These are phyloP conservation scores for Volvox reticuliferus DNA, from an alignment of 139 green algal genomes.

Conservation along the genomic window DNA sequence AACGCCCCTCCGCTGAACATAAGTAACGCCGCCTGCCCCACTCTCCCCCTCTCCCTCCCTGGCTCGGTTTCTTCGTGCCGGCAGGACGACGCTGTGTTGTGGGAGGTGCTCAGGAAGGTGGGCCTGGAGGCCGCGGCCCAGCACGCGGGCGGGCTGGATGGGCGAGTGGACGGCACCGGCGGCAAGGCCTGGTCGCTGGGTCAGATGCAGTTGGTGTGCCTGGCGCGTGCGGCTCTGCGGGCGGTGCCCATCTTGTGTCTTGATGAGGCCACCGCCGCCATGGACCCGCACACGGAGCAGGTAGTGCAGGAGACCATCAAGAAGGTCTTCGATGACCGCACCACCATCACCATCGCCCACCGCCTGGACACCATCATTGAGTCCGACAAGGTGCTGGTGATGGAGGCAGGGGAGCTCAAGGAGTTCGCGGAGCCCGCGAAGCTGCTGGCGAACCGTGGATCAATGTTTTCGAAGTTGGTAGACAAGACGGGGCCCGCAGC, in stretches of 20 bases:
- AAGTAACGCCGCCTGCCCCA: not conserved
- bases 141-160: conserved; percentile 76
- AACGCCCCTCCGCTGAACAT: not conserved
- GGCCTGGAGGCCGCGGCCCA: conserved; percentile 49
- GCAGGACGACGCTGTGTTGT: conserved; percentile 65
- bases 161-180: conserved; percentile 61
- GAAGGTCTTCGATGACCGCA: conserved; percentile 70
- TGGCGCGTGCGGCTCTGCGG: conserved; percentile 77
- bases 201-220: conserved; percentile 85
- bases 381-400: conserved; percentile 75
- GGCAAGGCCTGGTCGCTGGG: conserved; percentile 72
- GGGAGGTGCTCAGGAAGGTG: conserved; percentile 63
- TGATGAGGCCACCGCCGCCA: conserved; percentile 85
- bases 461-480: conserved; percentile 73
- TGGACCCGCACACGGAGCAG: conserved; percentile 82
- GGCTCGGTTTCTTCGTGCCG: not conserved
- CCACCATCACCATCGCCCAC: conserved; percentile 81
- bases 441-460: conserved; percentile 65
- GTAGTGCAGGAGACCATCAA: conserved; percentile 75
- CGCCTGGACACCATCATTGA: conserved; percentile 84
- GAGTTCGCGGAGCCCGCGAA: conserved; percentile 63
- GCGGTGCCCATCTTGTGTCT: conserved; percentile 75
- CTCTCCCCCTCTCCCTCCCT: not conserved
- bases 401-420: conserved; percentile 74
- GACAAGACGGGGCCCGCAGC: conserved; percentile 63